Evolutionary conservation across 306 rosid species (phyloP).

Genomic region (Dalbergia cultrata): DNA sequence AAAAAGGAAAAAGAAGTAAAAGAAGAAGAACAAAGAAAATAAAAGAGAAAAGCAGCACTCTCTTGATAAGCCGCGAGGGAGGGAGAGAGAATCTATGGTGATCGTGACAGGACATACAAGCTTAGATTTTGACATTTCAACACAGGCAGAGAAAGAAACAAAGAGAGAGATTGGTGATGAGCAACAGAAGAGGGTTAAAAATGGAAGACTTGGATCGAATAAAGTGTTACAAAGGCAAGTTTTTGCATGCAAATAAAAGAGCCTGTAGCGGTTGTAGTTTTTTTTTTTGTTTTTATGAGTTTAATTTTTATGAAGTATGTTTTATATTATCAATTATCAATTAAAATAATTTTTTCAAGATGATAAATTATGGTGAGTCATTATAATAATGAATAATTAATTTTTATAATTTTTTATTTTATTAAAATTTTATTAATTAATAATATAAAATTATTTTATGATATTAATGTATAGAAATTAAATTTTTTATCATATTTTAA

Average conservation of each 20-base stretch:
- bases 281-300: too few relatives aligned
- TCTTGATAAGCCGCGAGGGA: neutral
- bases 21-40: neutral
- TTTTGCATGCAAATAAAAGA: constrained; percentile 22
- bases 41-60: constrained; percentile 8
- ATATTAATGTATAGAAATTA: too few relatives aligned
- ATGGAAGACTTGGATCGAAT: neutral
- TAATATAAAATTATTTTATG: too few relatives aligned
- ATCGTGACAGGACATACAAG: constrained; percentile 69
- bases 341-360: too few relatives aligned
- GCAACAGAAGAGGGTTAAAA: neutral
- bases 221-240: neutral
- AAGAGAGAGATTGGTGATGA: neutral
- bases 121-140: constrained; percentile 74
- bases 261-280: neutral
- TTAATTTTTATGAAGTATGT: too few relatives aligned
- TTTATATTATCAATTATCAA: too few relatives aligned
- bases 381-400: too few relatives aligned
- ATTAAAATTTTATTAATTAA: too few relatives aligned
- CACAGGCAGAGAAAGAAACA: constrained; percentile 29
- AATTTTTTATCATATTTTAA: too few relatives aligned
- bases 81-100: constrained; percentile 65
- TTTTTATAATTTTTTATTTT: too few relatives aligned
- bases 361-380: too few relatives aligned
- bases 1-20: constrained; percentile 5